These are phyloP conservation scores for Boletellus sp. DNA, from an alignment of 768 basidiomycete genomes.

Conservation along the genomic window DNA sequence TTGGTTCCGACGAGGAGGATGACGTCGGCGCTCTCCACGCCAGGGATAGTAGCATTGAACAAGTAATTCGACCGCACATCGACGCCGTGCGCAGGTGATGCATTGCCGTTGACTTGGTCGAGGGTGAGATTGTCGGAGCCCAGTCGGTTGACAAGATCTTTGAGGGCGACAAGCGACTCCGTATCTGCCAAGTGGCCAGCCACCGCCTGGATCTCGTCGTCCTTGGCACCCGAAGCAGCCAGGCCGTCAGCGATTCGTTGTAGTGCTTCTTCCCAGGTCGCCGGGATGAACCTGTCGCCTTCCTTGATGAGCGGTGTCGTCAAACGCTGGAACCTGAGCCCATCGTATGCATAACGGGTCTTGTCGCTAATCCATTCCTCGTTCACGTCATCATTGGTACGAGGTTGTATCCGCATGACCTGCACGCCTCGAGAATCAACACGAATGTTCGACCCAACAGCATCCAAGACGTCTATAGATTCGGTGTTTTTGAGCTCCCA, in stretches of 20 bases:
- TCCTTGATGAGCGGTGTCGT: conserved; percentile 87
- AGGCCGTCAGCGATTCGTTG: conserved; percentile 76
- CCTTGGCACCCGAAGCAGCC: conserved; percentile 71
- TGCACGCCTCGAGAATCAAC: conserved; percentile 92
- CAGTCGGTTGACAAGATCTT: conserved; percentile 88
- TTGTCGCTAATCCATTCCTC: conserved; percentile 99
- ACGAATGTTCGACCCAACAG: conserved; percentile 93
- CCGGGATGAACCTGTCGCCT: conserved; percentile 88
- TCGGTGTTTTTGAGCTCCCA: conserved; percentile 99
- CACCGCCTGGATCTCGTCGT: conserved; percentile 91
- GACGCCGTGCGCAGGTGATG: conserved; percentile 73
- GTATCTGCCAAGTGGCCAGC: conserved; percentile 93
- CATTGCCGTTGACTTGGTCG: conserved; percentile 67
- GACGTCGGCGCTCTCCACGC: conserved; percentile 85
- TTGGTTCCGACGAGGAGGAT: conserved; percentile 95
- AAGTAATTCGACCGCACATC: conserved; percentile 95
- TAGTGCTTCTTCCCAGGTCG: conserved; percentile 90
- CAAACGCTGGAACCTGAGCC: conserved; percentile 90
- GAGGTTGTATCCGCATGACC: conserved; percentile 96
- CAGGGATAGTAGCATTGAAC: conserved; percentile 91
- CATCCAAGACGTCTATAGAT: conserved; percentile 92
- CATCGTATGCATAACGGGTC: conserved; percentile 95
- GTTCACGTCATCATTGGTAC: conserved; percentile 96
- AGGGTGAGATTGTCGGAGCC: conserved; percentile 91
- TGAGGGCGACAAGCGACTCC: conserved; percentile 88